A percentile compares a stretch with the other conserved stretches of the same genome.
Conservation (phyloP, 129 eudicot species). For the Chrysanthemum lavandulifolium region DNA sequence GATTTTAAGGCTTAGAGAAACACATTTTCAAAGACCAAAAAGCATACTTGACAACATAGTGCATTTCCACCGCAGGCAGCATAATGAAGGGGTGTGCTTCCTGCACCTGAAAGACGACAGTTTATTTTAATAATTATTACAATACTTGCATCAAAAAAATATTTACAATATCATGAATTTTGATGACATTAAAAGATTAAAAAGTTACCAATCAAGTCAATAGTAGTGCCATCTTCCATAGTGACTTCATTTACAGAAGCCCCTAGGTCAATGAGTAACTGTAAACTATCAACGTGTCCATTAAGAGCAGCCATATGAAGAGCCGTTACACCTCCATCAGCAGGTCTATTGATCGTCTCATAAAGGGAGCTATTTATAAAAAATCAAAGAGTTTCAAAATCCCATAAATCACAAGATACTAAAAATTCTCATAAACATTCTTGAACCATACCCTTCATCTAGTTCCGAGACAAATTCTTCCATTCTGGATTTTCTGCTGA, state of each 20-base stretch:
- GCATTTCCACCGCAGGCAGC: constrained; percentile 96
- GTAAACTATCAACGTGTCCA: constrained; percentile 73
- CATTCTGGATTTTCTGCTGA: constrained; percentile 40
- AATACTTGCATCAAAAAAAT: background rate
- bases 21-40: background rate
- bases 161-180: background rate
- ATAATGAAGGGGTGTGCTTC: constrained; percentile 93
- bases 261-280: constrained; percentile 77
- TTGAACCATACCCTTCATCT: constrained; percentile 54
- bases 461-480: constrained; percentile 49
- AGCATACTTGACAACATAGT: constrained; percentile 82
- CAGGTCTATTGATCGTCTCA: constrained; percentile 66
- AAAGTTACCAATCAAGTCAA: constrained; percentile 73
- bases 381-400: background rate
- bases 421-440: constrained; percentile 6
- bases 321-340: constrained; percentile 92
- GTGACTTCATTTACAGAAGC: constrained; percentile 74
- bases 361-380: constrained; percentile 48
- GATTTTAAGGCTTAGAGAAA: background rate
- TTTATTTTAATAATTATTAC: background rate
- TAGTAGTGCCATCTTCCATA: constrained; percentile 83
- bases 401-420: background rate
- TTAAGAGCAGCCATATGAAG: constrained; percentile 98
- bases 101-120: constrained; percentile 60
- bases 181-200: background rate